Conservation (phyloP, 163 green algal species). For the Volvox carteri region DNA sequence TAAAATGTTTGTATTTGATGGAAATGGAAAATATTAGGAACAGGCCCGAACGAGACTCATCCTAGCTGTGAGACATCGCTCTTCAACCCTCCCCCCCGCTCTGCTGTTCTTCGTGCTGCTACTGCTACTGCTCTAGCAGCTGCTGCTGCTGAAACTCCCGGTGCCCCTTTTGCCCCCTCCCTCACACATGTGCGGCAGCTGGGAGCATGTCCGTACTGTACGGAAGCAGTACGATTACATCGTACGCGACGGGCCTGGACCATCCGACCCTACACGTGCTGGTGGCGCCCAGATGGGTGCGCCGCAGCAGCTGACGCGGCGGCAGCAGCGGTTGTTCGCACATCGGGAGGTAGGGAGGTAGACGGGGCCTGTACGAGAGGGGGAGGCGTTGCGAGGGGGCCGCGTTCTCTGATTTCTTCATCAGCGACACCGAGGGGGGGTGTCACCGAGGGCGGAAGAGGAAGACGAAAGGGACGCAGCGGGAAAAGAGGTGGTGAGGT, state of each 20-base stretch:
- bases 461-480: too few relatives aligned
- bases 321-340: background rate
- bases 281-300: too few relatives aligned
- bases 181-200: background rate
- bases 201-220: background rate
- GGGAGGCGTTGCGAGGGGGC: background rate
- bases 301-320: background rate
- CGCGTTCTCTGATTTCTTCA: background rate
- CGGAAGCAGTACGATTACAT: slow-evolving; percentile 7
- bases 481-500: too few relatives aligned
- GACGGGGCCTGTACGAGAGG: background rate
- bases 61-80: background rate
- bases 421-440: too few relatives aligned
- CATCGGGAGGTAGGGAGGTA: background rate
- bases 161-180: background rate
- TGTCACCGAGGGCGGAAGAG: too few relatives aligned
- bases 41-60: background rate
- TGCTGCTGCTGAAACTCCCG: background rate
- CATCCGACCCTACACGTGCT: too few relatives aligned
- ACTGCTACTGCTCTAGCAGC: background rate
- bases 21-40: background rate
- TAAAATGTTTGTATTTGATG: background rate
- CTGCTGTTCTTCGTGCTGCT: background rate
- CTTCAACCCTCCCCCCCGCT: background rate
- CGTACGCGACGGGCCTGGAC: background rate